Conservation (phyloP, 352 stramenopile genomes). For the Pythium insidiosum region DNA sequence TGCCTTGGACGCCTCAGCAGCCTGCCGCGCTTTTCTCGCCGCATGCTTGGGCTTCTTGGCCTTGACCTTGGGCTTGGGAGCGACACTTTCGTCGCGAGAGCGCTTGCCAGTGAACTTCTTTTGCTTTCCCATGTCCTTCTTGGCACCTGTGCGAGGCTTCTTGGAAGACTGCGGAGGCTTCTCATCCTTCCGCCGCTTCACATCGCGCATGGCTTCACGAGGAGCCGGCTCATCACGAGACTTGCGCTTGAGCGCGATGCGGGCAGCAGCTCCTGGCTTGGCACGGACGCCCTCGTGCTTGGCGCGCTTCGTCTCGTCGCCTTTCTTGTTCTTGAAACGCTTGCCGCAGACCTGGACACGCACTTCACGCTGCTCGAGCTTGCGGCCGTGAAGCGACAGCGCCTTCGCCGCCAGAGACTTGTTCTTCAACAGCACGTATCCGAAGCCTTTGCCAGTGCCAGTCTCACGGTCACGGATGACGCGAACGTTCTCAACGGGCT, state of each 20-base stretch:
- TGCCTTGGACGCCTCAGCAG: constrained; percentile 43
- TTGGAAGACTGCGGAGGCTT: too few species aligned
- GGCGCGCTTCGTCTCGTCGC: constrained; percentile 25
- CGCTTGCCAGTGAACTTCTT: constrained; percentile 21
- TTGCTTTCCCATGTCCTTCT: constrained; percentile 15
- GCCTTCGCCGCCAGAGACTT: constrained; percentile 59
- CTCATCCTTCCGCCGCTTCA: too few species aligned
- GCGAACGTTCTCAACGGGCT: constrained; percentile 80
- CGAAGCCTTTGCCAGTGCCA: constrained; percentile 88
- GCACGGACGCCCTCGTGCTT: constrained; percentile 55
- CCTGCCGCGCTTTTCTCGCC: constrained; percentile 49
- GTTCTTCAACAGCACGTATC: constrained; percentile 82
- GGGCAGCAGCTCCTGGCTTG: constrained; percentile 39
- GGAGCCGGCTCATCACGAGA: constrained; percentile 3
- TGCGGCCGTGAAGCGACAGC: constrained; percentile 49
- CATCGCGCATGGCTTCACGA: too few species aligned
- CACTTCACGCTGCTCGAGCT: constrained; percentile 62
- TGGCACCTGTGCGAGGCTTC: too few species aligned
- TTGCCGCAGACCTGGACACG: constrained; percentile 78
- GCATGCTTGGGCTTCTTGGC: constrained; percentile 75
- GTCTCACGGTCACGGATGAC: constrained; percentile 87
- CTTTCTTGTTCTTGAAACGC: constrained; percentile 75
- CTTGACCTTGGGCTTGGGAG: too few species aligned
- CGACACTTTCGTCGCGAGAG: too few species aligned
- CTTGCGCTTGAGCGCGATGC: constrained; percentile 65